Conservation (phyloP, 208 protist genomes). For the Crithidia fasciculata region DNA sequence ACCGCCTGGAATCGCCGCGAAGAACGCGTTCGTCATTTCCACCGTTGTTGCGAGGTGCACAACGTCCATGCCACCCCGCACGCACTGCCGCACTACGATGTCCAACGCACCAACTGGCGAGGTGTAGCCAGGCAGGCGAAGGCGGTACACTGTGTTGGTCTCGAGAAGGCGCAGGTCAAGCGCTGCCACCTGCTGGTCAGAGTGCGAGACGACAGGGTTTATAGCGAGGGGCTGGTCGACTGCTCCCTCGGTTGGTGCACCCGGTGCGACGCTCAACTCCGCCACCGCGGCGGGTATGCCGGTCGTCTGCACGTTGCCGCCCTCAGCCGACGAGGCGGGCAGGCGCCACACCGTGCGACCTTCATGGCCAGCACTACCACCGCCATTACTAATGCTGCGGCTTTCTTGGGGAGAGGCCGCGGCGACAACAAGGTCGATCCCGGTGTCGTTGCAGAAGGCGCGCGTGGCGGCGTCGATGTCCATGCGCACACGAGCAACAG, state of each 20-base stretch:
- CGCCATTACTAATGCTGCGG: not conserved
- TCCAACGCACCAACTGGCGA: constrained; percentile 29
- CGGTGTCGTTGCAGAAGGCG: constrained; percentile 24
- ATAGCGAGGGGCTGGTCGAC: not conserved
- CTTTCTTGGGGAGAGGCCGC: not conserved
- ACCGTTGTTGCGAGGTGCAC: constrained; percentile 29
- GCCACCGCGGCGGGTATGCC: constrained; percentile 1
- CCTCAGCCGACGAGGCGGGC: not conserved
- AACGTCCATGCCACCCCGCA: not conserved
- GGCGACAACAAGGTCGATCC: constrained; percentile 15
- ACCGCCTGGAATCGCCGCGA: not conserved
- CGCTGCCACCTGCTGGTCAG: not conserved
- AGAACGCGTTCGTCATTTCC: constrained; percentile 31
- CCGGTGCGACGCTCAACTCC: not conserved
- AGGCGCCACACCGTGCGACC: not conserved
- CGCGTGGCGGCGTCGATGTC: not conserved
- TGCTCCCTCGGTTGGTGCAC: too few species aligned
- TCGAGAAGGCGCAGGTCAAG: constrained; percentile 6
- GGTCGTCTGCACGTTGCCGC: not conserved
- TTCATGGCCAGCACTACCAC: not conserved
- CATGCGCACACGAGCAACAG: not conserved
- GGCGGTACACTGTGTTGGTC: constrained; percentile 4
- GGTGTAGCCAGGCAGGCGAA: constrained; percentile 17
- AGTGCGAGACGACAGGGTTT: not conserved
- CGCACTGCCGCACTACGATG: constrained; percentile 14